A percentile compares a stretch with the other conserved stretches of the same genome.
Evolutionary conservation across 306 rosid genomes (phyloP).

Genomic region (Trifolium repens): DNA sequence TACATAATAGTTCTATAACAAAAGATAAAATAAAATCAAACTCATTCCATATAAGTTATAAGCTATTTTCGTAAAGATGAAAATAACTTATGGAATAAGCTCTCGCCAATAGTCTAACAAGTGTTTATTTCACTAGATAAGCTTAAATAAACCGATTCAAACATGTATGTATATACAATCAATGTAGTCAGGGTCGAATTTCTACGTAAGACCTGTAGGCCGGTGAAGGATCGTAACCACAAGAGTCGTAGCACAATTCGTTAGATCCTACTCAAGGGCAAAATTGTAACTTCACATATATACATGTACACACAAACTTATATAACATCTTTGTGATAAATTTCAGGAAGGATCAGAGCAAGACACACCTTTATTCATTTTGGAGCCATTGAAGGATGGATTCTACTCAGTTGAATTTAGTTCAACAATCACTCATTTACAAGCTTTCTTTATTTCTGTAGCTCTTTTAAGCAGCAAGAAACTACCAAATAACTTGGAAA

Average conservation of each 20-base stretch:
- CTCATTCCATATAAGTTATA: neutral
- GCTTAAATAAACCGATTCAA: neutral
- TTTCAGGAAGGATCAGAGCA: constrained; percentile 69
- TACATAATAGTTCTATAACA: too few species aligned
- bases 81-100: neutral
- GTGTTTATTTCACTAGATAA: neutral
- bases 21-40: too few species aligned
- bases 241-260: too few species aligned
- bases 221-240: too few species aligned
- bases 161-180: neutral
- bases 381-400: constrained; percentile 77
- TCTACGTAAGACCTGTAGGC: too few species aligned
- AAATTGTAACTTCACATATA: too few species aligned
- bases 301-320: neutral
- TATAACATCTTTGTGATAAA: constrained; percentile 32
- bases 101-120: neutral
- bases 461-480: constrained; percentile 57
- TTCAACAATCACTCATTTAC: constrained; percentile 72
- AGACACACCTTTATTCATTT: constrained; percentile 59
- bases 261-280: too few species aligned
- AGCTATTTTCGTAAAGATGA: neutral
- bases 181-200: too few species aligned
- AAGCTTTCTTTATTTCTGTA: constrained; percentile 82
- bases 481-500: constrained; percentile 47
- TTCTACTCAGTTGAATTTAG: constrained; percentile 68